phyloP scores from a whole-genome alignment of 2,329 filamentous ascomycete species.

The Penicillium sp. region DNA sequence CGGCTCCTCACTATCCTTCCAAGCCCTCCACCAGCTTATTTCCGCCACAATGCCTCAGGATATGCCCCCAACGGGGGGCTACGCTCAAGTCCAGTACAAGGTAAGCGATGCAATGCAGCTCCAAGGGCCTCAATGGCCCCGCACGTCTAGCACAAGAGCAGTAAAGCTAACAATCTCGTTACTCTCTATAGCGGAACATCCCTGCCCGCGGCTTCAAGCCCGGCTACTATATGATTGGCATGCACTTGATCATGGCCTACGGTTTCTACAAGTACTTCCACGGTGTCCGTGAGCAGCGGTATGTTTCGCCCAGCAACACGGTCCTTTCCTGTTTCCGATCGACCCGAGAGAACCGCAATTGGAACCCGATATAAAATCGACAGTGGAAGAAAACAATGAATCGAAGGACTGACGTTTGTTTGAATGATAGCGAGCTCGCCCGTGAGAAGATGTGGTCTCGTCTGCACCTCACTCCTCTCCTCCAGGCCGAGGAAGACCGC shows the following conservation, averaged over 20 bases:
- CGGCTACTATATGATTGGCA: constrained; percentile 70
- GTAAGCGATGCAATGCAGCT: constrained; percentile 50
- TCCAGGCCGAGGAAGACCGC: constrained; percentile 95
- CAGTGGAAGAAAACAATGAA: not conserved
- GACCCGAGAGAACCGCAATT: constrained; percentile 13
- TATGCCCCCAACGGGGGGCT: constrained; percentile 93
- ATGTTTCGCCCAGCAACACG: constrained; percentile 40
- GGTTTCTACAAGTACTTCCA: constrained; percentile 84
- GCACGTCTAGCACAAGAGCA: constrained; percentile 1
- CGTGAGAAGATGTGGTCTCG: constrained; percentile 98
- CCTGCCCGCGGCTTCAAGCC: constrained; percentile 89
- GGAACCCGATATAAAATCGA: not conserved
- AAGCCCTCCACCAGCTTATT: constrained; percentile 22
- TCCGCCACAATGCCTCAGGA: constrained; percentile 80
- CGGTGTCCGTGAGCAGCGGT: constrained; percentile 91
- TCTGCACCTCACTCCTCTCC: constrained; percentile 87
- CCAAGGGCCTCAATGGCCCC: not conserved
- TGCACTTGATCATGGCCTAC: constrained; percentile 77
- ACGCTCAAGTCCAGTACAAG: constrained; percentile 96
- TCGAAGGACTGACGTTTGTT: constrained; percentile 3
- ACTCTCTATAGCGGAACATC: constrained; percentile 70
- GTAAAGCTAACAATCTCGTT: constrained; percentile 8
- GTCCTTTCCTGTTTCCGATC: constrained; percentile 10
- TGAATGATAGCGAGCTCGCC: constrained; percentile 71
- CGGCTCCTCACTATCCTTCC: constrained; percentile 21